Percentiles rank a stretch among this genome's conserved stretches.
phyloP scores from a whole-genome alignment of 2,329 filamentous ascomycete species.

The Phaeophleospora eucalypticola region DNA sequence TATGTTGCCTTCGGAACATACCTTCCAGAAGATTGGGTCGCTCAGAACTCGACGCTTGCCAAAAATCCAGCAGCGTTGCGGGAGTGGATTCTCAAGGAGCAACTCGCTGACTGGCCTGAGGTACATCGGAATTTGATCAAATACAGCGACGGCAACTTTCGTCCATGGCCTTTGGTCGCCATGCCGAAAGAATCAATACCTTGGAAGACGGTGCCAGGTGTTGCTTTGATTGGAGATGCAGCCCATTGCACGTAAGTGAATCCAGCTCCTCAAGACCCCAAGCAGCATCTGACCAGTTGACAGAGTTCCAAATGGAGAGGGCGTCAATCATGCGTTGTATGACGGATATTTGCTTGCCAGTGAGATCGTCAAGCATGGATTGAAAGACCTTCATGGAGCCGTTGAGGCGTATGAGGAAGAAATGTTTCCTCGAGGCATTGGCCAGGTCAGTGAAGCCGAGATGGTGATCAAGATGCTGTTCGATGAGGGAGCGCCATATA shows the following conservation, averaged over 20 bases:
- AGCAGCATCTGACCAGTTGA: constrained; percentile 1
- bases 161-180: constrained; percentile 47
- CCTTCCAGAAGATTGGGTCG: constrained; percentile 19
- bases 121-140: constrained; percentile 42
- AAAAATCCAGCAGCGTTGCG: constrained; percentile 36
- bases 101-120: constrained; percentile 42
- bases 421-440: constrained; percentile 30
- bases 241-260: constrained; percentile 52
- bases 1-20: constrained; percentile 17
- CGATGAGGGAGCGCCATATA: background rate
- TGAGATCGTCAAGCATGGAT: constrained; percentile 36
- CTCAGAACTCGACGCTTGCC: constrained; percentile 11
- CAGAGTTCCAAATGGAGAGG: constrained; percentile 49
- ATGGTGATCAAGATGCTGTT: background rate
- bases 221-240: constrained; percentile 57
- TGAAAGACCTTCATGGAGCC: constrained; percentile 23
- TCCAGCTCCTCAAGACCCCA: too few relatives aligned
- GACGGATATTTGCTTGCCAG: constrained; percentile 51
- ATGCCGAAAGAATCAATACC: constrained; percentile 46
- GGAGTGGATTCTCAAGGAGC: constrained; percentile 37
- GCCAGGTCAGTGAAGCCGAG: constrained; percentile 5
- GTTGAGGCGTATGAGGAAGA: constrained; percentile 30
- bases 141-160: constrained; percentile 39
- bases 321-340: constrained; percentile 55
- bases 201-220: constrained; percentile 48